Conservation (phyloP, 768 basidiomycete genomes). For the Serendipita sp. region DNA sequence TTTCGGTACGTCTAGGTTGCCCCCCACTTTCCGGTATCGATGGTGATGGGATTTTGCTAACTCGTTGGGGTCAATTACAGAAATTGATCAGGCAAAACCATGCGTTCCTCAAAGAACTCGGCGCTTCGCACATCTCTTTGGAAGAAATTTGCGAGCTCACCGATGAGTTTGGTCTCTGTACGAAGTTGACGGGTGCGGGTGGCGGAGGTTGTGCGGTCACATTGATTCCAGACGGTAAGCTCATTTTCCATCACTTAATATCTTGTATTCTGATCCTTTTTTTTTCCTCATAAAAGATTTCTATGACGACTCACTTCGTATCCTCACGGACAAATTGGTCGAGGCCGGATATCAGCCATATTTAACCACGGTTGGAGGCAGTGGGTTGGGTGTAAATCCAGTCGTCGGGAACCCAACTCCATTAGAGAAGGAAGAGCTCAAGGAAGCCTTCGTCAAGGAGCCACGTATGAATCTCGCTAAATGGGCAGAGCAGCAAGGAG, state of each 20-base stretch:
- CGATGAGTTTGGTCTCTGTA: slow-evolving; percentile 48
- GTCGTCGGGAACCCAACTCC: not conserved
- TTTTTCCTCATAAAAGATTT: slow-evolving; percentile 38
- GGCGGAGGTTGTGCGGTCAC: slow-evolving; percentile 98
- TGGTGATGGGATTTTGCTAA: not conserved
- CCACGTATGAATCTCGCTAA: slow-evolving; percentile 27
- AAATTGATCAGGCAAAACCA: slow-evolving; percentile 83
- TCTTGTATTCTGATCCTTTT: not conserved
- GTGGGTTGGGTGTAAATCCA: slow-evolving; percentile 57
- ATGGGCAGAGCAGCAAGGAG: slow-evolving; percentile 39
- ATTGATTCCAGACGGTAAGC: slow-evolving; percentile 79
- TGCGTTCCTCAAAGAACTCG: slow-evolving; percentile 60
- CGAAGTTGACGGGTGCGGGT: slow-evolving; percentile 95
- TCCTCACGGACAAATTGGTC: slow-evolving; percentile 43
- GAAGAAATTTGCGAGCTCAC: slow-evolving; percentile 70
- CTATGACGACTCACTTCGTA: slow-evolving; percentile 36
- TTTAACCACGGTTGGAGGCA: slow-evolving; percentile 84
- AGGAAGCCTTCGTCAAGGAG: slow-evolving; percentile 28
- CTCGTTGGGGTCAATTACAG: slow-evolving; percentile 25
- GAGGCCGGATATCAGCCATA: slow-evolving; percentile 63
- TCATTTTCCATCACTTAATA: too few species aligned
- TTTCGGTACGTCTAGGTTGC: slow-evolving; percentile 41
- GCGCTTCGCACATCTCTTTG: slow-evolving; percentile 79
- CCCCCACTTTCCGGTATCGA: not conserved
- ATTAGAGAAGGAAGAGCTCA: slow-evolving; percentile 9